phyloP scores from a whole-genome alignment of 371 early-diverging fungal species.

The Mortierella sp. region DNA sequence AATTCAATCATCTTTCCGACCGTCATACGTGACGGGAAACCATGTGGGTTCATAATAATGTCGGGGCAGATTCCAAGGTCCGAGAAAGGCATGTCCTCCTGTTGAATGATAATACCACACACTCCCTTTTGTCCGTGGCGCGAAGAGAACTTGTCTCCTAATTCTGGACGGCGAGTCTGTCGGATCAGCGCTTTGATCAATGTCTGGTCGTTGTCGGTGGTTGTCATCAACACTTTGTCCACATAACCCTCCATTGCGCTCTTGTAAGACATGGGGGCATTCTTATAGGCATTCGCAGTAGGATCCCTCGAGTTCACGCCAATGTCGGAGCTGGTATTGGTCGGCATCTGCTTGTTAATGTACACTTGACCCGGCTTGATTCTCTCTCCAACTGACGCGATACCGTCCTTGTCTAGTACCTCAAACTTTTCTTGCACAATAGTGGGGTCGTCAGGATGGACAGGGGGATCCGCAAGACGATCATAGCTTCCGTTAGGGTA shows the following conservation, averaged over 20 bases:
- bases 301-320: slow-evolving; percentile 60
- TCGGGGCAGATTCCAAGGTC: slow-evolving; percentile 97
- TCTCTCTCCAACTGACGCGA: slow-evolving; percentile 90
- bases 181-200: slow-evolving; percentile 96
- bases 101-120: slow-evolving; percentile 96
- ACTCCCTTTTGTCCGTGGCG: slow-evolving; percentile 99
- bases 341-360: slow-evolving; percentile 91
- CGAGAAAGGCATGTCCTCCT: slow-evolving; percentile 99
- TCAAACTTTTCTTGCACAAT: slow-evolving; percentile 65
- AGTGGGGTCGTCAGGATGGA: slow-evolving; percentile 51
- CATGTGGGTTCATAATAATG: slow-evolving; percentile 99
- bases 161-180: slow-evolving; percentile 97
- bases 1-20: slow-evolving; percentile 99
- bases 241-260: slow-evolving; percentile 86
- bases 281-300: slow-evolving; percentile 70
- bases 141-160: slow-evolving; percentile 99
- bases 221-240: slow-evolving; percentile 93
- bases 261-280: slow-evolving; percentile 87
- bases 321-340: slow-evolving; percentile 71
- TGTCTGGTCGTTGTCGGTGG: slow-evolving; percentile 93
- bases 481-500: slow-evolving; percentile 93
- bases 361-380: slow-evolving; percentile 79
- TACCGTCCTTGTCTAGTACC: slow-evolving; percentile 87
- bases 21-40: slow-evolving; percentile 99
- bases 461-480: slow-evolving; percentile 82